These are phyloP conservation scores for Crithidia bombi DNA, from an alignment of 208 protist species.

Conservation along the genomic window DNA sequence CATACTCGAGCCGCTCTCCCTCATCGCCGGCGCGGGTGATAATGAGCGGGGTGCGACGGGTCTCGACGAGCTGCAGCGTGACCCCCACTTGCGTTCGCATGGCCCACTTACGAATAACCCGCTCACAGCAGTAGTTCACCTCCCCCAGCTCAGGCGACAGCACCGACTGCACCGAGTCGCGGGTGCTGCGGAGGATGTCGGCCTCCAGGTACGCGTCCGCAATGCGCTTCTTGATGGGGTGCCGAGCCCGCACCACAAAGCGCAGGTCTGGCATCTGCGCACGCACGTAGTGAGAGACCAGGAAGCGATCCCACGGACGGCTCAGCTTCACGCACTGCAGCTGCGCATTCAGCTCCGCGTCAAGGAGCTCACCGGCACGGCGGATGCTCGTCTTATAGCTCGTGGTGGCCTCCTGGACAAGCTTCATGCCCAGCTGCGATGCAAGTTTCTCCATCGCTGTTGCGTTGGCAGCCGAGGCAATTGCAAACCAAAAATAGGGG, in stretches of 20 bases:
- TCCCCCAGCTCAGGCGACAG: constrained; percentile 88
- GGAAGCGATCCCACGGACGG: constrained; percentile 86
- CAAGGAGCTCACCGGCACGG: constrained; percentile 66
- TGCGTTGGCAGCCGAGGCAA: constrained; percentile 75
- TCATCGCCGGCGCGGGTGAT: constrained; percentile 84
- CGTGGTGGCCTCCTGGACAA: constrained; percentile 76
- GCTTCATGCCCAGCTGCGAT: constrained; percentile 58
- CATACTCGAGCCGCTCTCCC: constrained; percentile 88
- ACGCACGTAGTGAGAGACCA: constrained; percentile 88
- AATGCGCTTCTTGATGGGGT: constrained; percentile 89
- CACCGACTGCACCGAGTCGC: constrained; percentile 88
- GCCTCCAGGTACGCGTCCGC: constrained; percentile 78
- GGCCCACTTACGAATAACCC: constrained; percentile 82
- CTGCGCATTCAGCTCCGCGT: constrained; percentile 84
- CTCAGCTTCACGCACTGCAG: constrained; percentile 77
- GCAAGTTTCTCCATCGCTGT: constrained; percentile 61
- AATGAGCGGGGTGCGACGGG: constrained; percentile 89
- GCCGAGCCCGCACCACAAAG: constrained; percentile 80
- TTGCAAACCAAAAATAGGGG: constrained; percentile 89
- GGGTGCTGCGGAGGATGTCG: constrained; percentile 81
- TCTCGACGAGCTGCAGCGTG: constrained; percentile 85
- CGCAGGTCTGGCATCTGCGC: constrained; percentile 86
- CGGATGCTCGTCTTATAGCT: constrained; percentile 74
- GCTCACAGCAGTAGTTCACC: constrained; percentile 88
- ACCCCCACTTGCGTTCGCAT: constrained; percentile 54